Evolutionary conservation across 1,284 basidiomycete genomes (phyloP), one percentile per base, ranked within the genome.

Genomic region (Trichosporon inkin): DNA sequence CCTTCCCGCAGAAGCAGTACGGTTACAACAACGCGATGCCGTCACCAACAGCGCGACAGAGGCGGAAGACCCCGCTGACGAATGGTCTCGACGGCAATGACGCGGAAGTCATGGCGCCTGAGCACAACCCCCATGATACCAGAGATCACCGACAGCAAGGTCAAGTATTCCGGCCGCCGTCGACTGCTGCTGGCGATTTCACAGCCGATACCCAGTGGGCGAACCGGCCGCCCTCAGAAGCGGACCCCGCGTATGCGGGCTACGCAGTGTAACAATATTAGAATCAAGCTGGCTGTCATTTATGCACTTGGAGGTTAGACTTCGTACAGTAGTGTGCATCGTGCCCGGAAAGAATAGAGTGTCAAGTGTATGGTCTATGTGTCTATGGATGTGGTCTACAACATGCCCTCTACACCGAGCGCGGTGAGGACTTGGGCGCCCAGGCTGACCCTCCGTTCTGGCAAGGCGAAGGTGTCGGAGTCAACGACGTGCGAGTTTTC

Each of bases 391-490:
- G 6, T 20, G 8, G 11, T 7, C 52, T 67, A 79, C 55, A 79
- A 59, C 75, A 78, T 78, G n/a, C 73, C 73, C 60, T 78, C 77
- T 1, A 79, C 73, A 6, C 77, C 77, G 3, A 78, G 61, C 32
- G 73, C 73, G 1, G 89, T 85, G 61, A 91, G 81, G 1, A 83
- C 74, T 71, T 83, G 87, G 6, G 89, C 90, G 65, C 85, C 82
- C 72, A 82, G 81, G 39, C 88, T 83, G 19, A 96, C 89, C 37
- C 80, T 80, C 65, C 93, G 82, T 54, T 86, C 82, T 10, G 74
- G 67, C 56, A 70, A 57, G 38, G 66, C 67, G 76, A 84, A 85
- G 7, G 82, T 78, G 37, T 68, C 63, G 37, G 75, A 74, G 14
- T 80, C 79, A 1, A 84, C 83, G 14, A 76, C 75, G 19, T 62